A percentile compares a stretch with the other conserved stretches of the same genome.
Evolutionary conservation across 2,329 filamentous ascomycete genomes (phyloP).

Genomic region (Pseudohalonectria lignicola): DNA sequence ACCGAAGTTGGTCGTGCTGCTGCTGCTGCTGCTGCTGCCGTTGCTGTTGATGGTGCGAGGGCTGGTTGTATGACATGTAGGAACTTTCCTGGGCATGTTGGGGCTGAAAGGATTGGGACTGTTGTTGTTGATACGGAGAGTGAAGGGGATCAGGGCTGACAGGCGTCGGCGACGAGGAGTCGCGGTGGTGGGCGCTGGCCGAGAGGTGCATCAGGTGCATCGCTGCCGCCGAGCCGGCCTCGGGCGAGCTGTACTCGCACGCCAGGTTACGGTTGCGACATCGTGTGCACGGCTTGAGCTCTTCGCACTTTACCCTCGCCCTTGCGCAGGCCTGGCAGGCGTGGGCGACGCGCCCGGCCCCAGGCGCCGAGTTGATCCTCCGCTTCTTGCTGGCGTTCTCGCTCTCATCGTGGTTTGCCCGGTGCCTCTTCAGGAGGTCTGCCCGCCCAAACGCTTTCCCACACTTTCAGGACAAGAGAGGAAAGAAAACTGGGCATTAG

Average conservation of each 20-base stretch:
- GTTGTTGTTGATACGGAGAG: conserved; percentile 4
- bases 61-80: no score
- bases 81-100: no score
- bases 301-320: conserved; percentile 44
- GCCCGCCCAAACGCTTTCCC: conserved; percentile 43
- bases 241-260: conserved; percentile 28
- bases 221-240: conserved; percentile 26
- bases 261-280: conserved; percentile 33
- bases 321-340: conserved; percentile 40
- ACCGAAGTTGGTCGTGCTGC: conserved; percentile 1
- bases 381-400: conserved; percentile 34
- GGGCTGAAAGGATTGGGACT: background rate
- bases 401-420: conserved; percentile 36
- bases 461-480: no score
- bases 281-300: conserved; percentile 40
- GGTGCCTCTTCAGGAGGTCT: conserved; percentile 41
- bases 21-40: conserved; percentile 1
- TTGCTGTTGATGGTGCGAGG: background rate
- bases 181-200: conserved; percentile 18
- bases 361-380: conserved; percentile 30
- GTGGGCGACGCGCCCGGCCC: conserved; percentile 37
- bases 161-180: no score
- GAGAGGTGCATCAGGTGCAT: conserved; percentile 33
- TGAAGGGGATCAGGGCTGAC: background rate
- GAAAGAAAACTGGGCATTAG: no score